Evolutionary conservation across 169 alveolate species (phyloP).

Genomic region (Amoebophrya sp.): DNA sequence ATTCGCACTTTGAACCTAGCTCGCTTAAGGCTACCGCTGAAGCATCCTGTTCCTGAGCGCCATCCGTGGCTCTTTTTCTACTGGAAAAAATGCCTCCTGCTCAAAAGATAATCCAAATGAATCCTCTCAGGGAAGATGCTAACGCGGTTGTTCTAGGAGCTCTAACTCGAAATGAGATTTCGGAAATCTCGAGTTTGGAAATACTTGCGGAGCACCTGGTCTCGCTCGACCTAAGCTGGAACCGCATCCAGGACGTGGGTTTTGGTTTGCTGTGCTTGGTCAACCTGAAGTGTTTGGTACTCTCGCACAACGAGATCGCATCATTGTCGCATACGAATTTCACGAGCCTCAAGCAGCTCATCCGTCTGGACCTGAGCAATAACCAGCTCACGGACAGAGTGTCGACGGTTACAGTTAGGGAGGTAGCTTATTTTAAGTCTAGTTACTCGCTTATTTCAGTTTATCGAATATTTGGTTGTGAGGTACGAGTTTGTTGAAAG

Average conservation of each 20-base stretch:
- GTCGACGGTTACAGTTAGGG: neutral
- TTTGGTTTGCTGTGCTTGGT: neutral
- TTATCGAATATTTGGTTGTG: no score
- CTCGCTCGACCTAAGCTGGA: neutral
- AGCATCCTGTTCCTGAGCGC: no score
- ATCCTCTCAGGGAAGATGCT: no score
- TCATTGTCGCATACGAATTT: neutral
- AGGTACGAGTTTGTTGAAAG: no score
- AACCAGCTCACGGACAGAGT: neutral
- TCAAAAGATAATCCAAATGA: no score
- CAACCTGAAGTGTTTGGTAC: neutral
- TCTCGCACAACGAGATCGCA: neutral
- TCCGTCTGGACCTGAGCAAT: neutral
- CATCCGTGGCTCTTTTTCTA: no score
- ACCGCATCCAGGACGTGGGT: neutral
- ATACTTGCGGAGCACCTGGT: neutral
- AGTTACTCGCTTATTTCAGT: no score
- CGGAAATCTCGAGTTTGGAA: neutral
- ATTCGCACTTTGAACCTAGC: no score
- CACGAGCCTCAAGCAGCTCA: neutral
- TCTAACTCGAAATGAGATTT: neutral
- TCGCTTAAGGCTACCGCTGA: no score
- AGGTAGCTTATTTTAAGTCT: no score
- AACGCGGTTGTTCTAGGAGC: no score
- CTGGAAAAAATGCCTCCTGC: no score